Percentiles rank a stretch among this genome's conserved stretches.
Evolutionary conservation across 768 basidiomycete species (phyloP).

Genomic region (Zangia roseola): DNA sequence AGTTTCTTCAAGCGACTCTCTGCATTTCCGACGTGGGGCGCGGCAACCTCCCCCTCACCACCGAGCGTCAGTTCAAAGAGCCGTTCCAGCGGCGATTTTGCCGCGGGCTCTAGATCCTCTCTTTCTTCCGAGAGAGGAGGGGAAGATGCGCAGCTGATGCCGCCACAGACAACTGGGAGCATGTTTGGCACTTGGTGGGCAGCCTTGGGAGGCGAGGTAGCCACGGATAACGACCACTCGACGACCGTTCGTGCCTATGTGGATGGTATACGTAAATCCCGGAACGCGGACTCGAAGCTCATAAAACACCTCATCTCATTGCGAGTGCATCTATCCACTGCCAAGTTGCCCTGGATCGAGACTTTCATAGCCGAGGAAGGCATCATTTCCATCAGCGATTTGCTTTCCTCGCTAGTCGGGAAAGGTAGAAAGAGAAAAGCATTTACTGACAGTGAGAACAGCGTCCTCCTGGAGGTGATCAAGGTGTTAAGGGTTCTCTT

Average conservation of each 20-base stretch:
- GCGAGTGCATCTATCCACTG: slow-evolving; percentile 84
- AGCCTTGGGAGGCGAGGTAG: slow-evolving; percentile 55
- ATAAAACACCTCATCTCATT: slow-evolving; percentile 78
- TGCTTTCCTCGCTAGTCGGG: slow-evolving; percentile 61
- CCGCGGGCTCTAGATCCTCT: slow-evolving; percentile 21
- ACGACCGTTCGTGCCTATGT: slow-evolving; percentile 64
- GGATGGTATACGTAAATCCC: slow-evolving; percentile 55
- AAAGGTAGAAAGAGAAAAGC: slow-evolving; percentile 62
- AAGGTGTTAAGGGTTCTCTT: slow-evolving; percentile 80
- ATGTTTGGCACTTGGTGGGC: slow-evolving; percentile 78
- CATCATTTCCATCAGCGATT: slow-evolving; percentile 54
- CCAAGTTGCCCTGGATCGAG: slow-evolving; percentile 72
- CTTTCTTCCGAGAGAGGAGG: slow-evolving; percentile 28
- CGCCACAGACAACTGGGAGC: slow-evolving; percentile 71
- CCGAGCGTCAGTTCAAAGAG: slow-evolving; percentile 25
- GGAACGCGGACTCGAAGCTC: slow-evolving; percentile 55
- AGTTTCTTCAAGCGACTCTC: slow-evolving; percentile 68
- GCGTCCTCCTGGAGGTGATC: slow-evolving; percentile 68
- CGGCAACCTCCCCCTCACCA: slow-evolving; percentile 35
- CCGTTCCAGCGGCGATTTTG: slow-evolving; percentile 41
- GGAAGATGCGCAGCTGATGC: slow-evolving; percentile 38
- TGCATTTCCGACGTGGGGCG: slow-evolving; percentile 56
- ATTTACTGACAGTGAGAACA: slow-evolving; percentile 64
- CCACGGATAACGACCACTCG: slow-evolving; percentile 35
- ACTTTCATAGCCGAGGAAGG: slow-evolving; percentile 69